These are phyloP conservation scores for Leccinellum albellum DNA, from an alignment of 768 basidiomycete genomes.

Conservation along the genomic window DNA sequence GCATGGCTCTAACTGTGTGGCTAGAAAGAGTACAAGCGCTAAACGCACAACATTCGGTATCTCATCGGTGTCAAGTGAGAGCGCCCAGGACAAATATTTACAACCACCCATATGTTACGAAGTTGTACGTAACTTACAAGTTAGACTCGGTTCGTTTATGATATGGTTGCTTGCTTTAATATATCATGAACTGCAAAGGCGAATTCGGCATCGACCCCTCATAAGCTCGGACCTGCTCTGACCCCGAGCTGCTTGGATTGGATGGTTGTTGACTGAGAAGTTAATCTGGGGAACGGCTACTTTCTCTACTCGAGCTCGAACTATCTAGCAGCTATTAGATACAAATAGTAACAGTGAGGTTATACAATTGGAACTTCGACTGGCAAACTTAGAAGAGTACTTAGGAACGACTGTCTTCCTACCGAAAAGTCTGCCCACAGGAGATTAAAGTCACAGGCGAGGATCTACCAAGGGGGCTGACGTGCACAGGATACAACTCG, in stretches of 20 bases:
- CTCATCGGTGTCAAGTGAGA: background rate
- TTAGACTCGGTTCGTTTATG: no score
- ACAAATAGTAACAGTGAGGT: background rate
- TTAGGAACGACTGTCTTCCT: no score
- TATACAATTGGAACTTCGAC: background rate
- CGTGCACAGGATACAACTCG: background rate
- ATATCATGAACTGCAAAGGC: no score
- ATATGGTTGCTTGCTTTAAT: background rate
- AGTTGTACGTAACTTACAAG: no score
- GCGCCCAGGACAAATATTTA: constrained; percentile 13
- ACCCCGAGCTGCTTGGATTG: no score
- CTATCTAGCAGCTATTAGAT: background rate
- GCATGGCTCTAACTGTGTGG: constrained; percentile 9
- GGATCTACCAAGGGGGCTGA: background rate
- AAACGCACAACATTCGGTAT: background rate
- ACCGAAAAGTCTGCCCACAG: no score
- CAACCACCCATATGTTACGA: no score
- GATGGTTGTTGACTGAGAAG: background rate
- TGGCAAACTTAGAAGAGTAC: background rate
- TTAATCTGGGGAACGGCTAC: background rate
- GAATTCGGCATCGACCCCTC: no score
- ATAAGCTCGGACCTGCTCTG: no score
- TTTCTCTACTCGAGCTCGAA: background rate
- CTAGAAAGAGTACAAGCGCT: background rate
- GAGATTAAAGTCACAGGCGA: background rate